Percentiles rank a stretch among this genome's conserved stretches.
Evolutionary conservation across 768 basidiomycete genomes (phyloP).

Genomic region (Kwoniella europaea): DNA sequence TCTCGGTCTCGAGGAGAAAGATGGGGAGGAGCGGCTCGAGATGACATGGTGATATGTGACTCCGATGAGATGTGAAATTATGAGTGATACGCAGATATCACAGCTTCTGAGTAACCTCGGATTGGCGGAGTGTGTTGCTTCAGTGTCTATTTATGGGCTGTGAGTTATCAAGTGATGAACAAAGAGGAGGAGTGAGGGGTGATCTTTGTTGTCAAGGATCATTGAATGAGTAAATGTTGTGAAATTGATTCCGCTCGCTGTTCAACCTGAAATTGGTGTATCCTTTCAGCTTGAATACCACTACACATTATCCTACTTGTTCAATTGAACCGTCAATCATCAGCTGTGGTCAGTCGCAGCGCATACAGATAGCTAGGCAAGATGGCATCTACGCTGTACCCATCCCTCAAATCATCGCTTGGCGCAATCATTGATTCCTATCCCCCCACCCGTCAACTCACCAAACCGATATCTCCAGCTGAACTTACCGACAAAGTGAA

Average conservation of each 20-base stretch:
- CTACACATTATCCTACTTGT: too few species aligned
- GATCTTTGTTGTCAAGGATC: too few species aligned
- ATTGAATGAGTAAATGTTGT: too few species aligned
- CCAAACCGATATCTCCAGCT: constrained; percentile 21
- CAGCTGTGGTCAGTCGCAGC: neutral
- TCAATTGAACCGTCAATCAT: neutral
- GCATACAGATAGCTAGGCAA: too few species aligned
- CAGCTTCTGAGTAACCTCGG: too few species aligned
- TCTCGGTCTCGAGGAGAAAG: constrained; percentile 27
- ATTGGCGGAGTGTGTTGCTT: too few species aligned
- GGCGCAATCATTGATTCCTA: constrained; percentile 7
- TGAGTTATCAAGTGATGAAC: too few species aligned
- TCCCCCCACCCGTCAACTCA: constrained; percentile 14
- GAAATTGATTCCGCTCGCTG: too few species aligned
- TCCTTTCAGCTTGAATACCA: too few species aligned
- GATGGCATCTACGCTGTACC: constrained; percentile 23
- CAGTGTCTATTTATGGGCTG: too few species aligned
- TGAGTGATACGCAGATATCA: neutral
- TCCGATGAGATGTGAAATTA: neutral
- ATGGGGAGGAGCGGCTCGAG: constrained; percentile 21
- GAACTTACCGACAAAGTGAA: constrained; percentile 22
- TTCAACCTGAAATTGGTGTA: too few species aligned
- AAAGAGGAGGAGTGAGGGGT: too few species aligned
- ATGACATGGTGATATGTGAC: constrained; percentile 20
- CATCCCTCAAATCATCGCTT: constrained; percentile 22